phyloP scores from a whole-genome alignment of 768 basidiomycete species.

The Coprinellus micaceus region DNA sequence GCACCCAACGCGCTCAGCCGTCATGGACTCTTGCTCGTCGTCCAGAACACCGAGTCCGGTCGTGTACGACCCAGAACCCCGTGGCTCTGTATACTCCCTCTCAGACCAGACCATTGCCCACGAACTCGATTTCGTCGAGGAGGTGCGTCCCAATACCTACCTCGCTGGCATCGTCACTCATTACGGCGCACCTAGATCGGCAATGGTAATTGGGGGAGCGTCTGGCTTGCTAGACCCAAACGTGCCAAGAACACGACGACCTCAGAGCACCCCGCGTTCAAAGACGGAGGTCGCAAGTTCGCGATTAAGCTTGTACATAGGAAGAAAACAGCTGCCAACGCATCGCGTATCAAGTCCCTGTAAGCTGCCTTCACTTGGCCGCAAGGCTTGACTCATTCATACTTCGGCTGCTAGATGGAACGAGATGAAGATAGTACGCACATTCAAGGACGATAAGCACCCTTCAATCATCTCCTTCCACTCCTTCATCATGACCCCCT shows the following conservation, averaged over 20 bases:
- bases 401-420: conserved; percentile 64
- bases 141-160: conserved; percentile 50
- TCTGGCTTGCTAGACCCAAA: conserved; percentile 75
- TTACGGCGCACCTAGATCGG: conserved; percentile 60
- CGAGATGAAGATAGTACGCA: conserved; percentile 93
- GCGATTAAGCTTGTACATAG: conserved; percentile 95
- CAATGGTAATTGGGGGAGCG: conserved; percentile 90
- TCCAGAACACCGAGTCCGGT: conserved; percentile 3
- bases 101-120: conserved; percentile 70
- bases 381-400: neutral
- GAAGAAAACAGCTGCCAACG: conserved; percentile 78
- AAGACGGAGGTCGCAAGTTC: conserved; percentile 51
- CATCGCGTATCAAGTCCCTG: conserved; percentile 86
- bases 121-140: conserved; percentile 70
- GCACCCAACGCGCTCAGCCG: neutral
- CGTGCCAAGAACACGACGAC: conserved; percentile 23
- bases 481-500: conserved; percentile 89
- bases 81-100: conserved; percentile 68
- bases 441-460: conserved; percentile 81
- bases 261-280: conserved; percentile 32
- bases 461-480: conserved; percentile 92
- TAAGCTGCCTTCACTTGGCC: conserved; percentile 34
- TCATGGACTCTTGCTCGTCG: conserved; percentile 46
- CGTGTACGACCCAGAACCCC: conserved; percentile 27
- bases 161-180: too few relatives aligned